Evolutionary conservation across 2,329 filamentous ascomycete species (phyloP), one percentile per base, ranked within the genome.

Genomic region (Penicillium thymicola): DNA sequence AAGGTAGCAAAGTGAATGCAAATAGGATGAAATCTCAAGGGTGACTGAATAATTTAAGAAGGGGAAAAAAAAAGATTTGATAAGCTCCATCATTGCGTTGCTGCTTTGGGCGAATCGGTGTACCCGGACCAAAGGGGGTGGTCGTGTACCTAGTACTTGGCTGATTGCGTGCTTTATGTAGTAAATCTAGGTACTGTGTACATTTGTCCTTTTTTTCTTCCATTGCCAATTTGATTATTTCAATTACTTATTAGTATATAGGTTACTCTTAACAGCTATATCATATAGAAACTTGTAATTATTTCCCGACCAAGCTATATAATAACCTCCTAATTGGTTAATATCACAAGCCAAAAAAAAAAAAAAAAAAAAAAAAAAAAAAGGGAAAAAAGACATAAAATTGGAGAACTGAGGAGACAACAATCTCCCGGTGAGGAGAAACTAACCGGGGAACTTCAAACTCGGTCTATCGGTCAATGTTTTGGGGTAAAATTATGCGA

Each of bases 41-140:
- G 45, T 23, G 43, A 46, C 41, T 32, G 28, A 54, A 43, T 55
- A 55, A 51, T 43, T 55, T 51, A 51, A 58, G 32, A 30, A 53
- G 44, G 49, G 46, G 45, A 52, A 58, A 64, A 61, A 66, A 62
- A 55, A 45, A 41, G 46, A 50, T 59, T 57, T 58, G 64, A 64
- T 63, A 59, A 64, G 57, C 55, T 46, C 49, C 23, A 54, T 34
- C 21, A 46, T 55, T 46, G 51, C 42, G 44, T 45, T 62, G 65
- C 70, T 72, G 66, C 68, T 72, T 72, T 68, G 63, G 70, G 70
- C 65, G 67, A 69, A 69, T 70, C 70, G 70, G 70, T 72, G 70
- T 72, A 63, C 51, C 60, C 57, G 54, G 59, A 38, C 41, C 36
- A 50, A 36, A 43, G 27, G 27, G 45, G 49, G 51, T 40, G 21